phyloP scores from a whole-genome alignment of 352 stramenopile species.

The Pilasporangium apinafurcum region DNA sequence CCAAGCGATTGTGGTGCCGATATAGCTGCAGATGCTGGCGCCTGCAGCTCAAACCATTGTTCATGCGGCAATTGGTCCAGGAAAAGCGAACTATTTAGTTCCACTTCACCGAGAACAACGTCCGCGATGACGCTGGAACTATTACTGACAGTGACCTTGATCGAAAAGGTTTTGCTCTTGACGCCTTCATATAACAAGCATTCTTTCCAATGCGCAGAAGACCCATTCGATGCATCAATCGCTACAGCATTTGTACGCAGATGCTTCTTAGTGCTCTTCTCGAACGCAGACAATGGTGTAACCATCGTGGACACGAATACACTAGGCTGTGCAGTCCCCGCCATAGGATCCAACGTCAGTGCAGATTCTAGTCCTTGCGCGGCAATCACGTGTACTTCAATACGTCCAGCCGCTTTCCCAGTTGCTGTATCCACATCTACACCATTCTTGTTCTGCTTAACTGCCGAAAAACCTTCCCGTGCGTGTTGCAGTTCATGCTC shows the following conservation, averaged over 20 bases:
- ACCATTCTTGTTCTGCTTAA: slow-evolving; percentile 72
- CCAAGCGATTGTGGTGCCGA: slow-evolving; percentile 11
- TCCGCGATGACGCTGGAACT: slow-evolving; percentile 57
- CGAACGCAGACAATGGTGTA: slow-evolving; percentile 51
- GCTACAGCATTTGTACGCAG: slow-evolving; percentile 28
- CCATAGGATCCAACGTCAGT: slow-evolving; percentile 24
- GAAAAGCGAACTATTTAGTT: slow-evolving; percentile 42
- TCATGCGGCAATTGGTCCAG: slow-evolving; percentile 53
- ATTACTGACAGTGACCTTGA: slow-evolving; percentile 58
- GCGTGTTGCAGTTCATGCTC: slow-evolving; percentile 62
- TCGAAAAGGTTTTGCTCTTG: slow-evolving; percentile 59
- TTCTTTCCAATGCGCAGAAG: slow-evolving; percentile 45
- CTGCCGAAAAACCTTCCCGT: slow-evolving; percentile 20
- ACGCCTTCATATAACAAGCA: slow-evolving; percentile 49
- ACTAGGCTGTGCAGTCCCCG: slow-evolving; percentile 12
- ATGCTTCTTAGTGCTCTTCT: slow-evolving; percentile 68
- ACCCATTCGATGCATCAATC: slow-evolving; percentile 8
- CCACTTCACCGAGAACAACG: slow-evolving; percentile 57
- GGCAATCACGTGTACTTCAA: slow-evolving; percentile 44
- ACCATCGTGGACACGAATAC: slow-evolving; percentile 59
- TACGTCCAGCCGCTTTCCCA: slow-evolving; percentile 44
- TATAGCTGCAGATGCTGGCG: slow-evolving; percentile 16
- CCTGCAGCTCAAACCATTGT: slow-evolving; percentile 46
- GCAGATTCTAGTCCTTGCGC: slow-evolving; percentile 26
- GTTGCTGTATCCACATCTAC: slow-evolving; percentile 53